These are phyloP conservation scores for Malbranchea zuffiana DNA, from an alignment of 2,329 filamentous ascomycete genomes.

Conservation along the genomic window DNA sequence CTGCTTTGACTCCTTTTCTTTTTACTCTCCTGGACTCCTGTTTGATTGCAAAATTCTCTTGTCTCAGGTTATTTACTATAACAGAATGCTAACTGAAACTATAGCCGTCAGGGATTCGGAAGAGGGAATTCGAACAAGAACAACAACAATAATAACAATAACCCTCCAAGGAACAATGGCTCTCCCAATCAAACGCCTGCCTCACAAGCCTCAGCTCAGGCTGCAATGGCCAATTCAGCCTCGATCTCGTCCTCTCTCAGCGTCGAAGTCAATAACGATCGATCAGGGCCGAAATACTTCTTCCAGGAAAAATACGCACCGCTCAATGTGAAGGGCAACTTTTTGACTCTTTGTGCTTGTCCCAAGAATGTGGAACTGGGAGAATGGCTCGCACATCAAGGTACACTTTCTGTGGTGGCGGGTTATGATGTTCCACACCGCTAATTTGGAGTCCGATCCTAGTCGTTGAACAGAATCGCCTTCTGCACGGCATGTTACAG, in stretches of 20 bases:
- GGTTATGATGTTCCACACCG: not conserved
- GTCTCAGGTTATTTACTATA: no score
- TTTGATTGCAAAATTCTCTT: not conserved
- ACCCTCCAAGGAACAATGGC: not conserved
- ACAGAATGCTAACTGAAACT: no score
- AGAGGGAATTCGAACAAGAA: constrained; percentile 20
- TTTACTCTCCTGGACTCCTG: no score
- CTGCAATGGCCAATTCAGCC: constrained; percentile 24
- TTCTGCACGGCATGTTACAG: constrained; percentile 79
- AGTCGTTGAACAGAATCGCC: constrained; percentile 89
- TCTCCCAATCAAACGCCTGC: not conserved
- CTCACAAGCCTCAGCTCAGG: constrained; percentile 18
- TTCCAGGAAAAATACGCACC: constrained; percentile 51
- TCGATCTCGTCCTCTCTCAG: constrained; percentile 28
- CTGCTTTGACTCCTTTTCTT: no score
- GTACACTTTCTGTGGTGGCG: constrained; percentile 38
- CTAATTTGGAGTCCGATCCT: constrained; percentile 1
- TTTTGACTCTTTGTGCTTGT: constrained; percentile 86
- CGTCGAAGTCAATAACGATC: constrained; percentile 29
- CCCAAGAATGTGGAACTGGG: constrained; percentile 88
- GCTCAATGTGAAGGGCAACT: constrained; percentile 93
- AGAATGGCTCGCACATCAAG: constrained; percentile 93
- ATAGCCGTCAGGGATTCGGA: constrained; percentile 40
- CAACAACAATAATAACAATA: constrained; percentile 4
- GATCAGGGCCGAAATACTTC: constrained; percentile 40